Conservation (phyloP, 1,139 yeast species). For the Hansenula lynferdii region DNA sequence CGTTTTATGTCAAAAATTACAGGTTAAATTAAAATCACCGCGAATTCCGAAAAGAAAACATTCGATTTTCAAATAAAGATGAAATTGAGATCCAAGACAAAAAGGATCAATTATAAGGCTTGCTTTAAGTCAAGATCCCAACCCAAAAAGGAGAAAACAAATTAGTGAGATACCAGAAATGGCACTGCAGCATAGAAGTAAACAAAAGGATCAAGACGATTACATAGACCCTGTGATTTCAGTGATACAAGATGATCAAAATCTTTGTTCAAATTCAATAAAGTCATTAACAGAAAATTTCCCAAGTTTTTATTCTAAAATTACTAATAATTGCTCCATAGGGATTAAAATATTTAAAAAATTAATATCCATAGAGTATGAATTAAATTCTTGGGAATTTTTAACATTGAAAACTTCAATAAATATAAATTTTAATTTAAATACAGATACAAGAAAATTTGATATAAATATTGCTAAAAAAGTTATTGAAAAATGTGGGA, state of each 20-base stretch:
- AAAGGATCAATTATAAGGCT: too few species aligned
- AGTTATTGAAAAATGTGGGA: constrained; percentile 13
- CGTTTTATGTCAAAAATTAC: too few species aligned
- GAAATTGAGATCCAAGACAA: too few species aligned
- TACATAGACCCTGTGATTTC: constrained; percentile 2
- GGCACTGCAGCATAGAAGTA: too few species aligned
- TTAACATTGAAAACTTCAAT: constrained; percentile 16
- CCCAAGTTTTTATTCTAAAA: constrained; percentile 2
- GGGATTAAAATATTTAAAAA: constrained; percentile 5
- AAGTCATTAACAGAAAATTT: constrained; percentile 2
- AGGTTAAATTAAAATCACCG: too few species aligned
- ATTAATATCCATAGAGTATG: constrained; percentile 4
- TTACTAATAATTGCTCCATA: constrained; percentile 4
- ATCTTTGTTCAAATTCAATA: constrained; percentile 2
- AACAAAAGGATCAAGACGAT: too few species aligned
- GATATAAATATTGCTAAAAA: constrained; percentile 13
- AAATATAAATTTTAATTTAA: constrained; percentile 11
- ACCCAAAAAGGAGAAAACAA: too few species aligned
- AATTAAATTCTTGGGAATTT: constrained; percentile 19
- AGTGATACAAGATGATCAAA: background rate
- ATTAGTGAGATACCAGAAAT: too few species aligned
- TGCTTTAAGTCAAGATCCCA: too few species aligned
- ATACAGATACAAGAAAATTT: constrained; percentile 2
- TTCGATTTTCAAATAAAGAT: too few species aligned
- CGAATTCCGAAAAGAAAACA: too few species aligned